phyloP scores from a whole-genome alignment of 2,329 filamentous ascomycete species.

The Cordyceps tenuipes region DNA sequence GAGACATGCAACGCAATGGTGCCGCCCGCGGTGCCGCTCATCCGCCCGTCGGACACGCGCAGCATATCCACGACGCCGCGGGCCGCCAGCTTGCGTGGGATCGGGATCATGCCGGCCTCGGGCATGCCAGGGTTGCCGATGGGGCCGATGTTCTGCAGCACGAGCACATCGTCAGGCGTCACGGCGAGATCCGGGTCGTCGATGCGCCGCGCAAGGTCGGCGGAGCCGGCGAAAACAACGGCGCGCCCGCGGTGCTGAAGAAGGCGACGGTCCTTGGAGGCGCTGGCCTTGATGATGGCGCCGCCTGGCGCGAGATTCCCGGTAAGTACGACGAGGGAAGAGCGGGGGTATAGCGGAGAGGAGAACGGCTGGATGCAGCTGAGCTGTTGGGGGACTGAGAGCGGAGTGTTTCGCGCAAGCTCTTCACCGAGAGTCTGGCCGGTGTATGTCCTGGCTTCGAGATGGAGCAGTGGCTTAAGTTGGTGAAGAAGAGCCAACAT shows the following conservation, averaged over 20 bases:
- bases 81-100: constrained; percentile 69
- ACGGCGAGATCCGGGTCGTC: constrained; percentile 55
- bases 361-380: constrained; percentile 58
- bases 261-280: constrained; percentile 61
- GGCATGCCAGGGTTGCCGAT: constrained; percentile 92
- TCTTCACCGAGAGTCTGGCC: constrained; percentile 78
- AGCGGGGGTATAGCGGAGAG: constrained; percentile 59
- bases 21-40: constrained; percentile 78
- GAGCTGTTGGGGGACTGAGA: constrained; percentile 32
- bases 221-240: constrained; percentile 65
- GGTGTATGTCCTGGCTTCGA: constrained; percentile 71
- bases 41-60: constrained; percentile 78
- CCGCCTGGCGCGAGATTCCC: constrained; percentile 80
- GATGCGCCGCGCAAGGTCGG: constrained; percentile 61
- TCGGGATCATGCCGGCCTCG: constrained; percentile 59
- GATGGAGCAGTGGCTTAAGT: constrained; percentile 67
- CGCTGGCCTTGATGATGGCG: constrained; percentile 85
- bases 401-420: constrained; percentile 58
- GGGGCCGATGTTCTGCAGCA: constrained; percentile 82
- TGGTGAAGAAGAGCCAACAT: constrained; percentile 74
- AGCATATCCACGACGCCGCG: constrained; percentile 72
- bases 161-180: constrained; percentile 51
- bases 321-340: constrained; percentile 71
- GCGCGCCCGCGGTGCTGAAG: constrained; percentile 38
- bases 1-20: constrained; percentile 86